These are phyloP conservation scores for Collybia mongolica DNA, from an alignment of 768 basidiomycete species.

Conservation along the genomic window DNA sequence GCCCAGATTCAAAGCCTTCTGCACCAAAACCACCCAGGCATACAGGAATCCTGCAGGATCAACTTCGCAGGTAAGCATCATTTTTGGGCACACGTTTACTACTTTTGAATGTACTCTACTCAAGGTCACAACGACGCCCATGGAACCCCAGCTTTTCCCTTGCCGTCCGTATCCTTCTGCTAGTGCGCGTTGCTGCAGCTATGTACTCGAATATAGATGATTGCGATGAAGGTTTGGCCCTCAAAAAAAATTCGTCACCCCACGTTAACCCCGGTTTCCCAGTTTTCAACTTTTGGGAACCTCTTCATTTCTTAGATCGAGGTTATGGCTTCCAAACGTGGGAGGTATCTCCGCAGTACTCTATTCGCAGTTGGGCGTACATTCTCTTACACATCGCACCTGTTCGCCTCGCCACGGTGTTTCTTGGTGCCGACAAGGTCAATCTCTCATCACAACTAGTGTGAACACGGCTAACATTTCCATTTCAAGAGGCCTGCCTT, in stretches of 20 bases:
- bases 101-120: slow-evolving; percentile 6
- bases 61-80: slow-evolving; percentile 61
- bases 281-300: slow-evolving; percentile 99
- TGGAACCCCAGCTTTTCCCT: slow-evolving; percentile 84
- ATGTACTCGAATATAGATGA: slow-evolving; percentile 97
- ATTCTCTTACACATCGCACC: slow-evolving; percentile 78
- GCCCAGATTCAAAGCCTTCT: slow-evolving; percentile 29
- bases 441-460: slow-evolving; percentile 12
- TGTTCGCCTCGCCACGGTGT: slow-evolving; percentile 50
- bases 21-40: slow-evolving; percentile 43
- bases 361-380: slow-evolving; percentile 96
- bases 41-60: slow-evolving; percentile 75
- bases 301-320: slow-evolving; percentile 85
- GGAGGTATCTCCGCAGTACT: slow-evolving; percentile 89
- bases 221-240: slow-evolving; percentile 85
- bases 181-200: slow-evolving; percentile 78
- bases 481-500: slow-evolving; percentile 73
- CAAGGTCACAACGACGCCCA: slow-evolving; percentile 70
- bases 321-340: slow-evolving; percentile 96
- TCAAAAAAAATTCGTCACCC: neutral
- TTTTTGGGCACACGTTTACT: slow-evolving; percentile 1
- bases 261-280: slow-evolving; percentile 1
- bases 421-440: slow-evolving; percentile 72
- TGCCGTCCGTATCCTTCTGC: slow-evolving; percentile 79
- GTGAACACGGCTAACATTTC: slow-evolving; percentile 9